These are phyloP conservation scores for Aspergillus sp. DNA, from an alignment of 2,329 filamentous ascomycete species.

Conservation along the genomic window DNA sequence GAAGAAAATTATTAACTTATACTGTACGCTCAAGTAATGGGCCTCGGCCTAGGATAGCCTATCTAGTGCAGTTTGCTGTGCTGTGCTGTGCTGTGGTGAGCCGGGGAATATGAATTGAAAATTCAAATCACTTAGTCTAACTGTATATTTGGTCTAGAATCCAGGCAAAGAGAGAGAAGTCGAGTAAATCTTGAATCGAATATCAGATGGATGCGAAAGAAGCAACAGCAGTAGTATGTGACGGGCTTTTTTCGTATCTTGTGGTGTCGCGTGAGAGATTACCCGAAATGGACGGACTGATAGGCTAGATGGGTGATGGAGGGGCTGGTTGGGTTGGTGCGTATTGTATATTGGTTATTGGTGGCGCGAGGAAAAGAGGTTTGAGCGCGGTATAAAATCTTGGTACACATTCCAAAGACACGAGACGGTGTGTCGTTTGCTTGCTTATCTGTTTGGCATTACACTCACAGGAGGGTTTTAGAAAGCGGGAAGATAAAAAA, in stretches of 20 bases:
- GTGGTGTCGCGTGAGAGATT: neutral
- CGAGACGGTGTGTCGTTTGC: constrained; percentile 23
- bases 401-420: constrained; percentile 23
- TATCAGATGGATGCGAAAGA: neutral
- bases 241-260: neutral
- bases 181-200: too few relatives aligned
- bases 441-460: constrained; percentile 32
- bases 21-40: too few relatives aligned
- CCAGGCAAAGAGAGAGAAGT: too few relatives aligned
- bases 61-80: too few relatives aligned
- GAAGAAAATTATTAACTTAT: too few relatives aligned
- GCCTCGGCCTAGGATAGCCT: too few relatives aligned
- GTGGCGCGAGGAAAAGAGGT: neutral
- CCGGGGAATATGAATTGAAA: too few relatives aligned
- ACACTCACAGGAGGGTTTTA: constrained; percentile 28
- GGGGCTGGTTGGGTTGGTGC: neutral
- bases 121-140: too few relatives aligned
- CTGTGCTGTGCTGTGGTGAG: too few relatives aligned
- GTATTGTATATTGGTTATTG: neutral
- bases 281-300: neutral
- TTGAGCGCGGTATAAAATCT: constrained; percentile 11
- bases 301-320: neutral
- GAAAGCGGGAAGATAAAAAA: constrained; percentile 20
- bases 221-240: neutral
- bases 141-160: too few relatives aligned